Percentiles rank a stretch among this genome's conserved stretches.
These are phyloP conservation scores for Talaromyces atroroseus DNA, from an alignment of 2,329 filamentous ascomycete species.

Conservation along the genomic window DNA sequence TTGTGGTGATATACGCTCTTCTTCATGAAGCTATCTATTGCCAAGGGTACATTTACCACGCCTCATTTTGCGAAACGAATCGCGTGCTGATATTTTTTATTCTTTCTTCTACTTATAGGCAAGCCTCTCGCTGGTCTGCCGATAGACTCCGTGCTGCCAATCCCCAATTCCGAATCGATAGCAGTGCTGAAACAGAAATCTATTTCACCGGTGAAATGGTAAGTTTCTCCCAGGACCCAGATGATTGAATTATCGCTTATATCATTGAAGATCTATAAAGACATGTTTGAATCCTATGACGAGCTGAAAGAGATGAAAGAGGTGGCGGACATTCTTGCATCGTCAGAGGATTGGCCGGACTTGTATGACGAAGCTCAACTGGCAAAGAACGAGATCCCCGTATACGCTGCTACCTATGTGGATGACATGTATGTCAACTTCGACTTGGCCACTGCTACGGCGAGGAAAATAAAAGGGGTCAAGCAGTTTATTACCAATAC, in stretches of 20 bases:
- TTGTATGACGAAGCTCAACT: constrained; percentile 73
- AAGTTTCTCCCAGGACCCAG: constrained; percentile 8
- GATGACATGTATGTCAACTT: constrained; percentile 94
- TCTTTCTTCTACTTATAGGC: constrained; percentile 20
- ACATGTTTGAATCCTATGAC: constrained; percentile 74
- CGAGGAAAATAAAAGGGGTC: constrained; percentile 65
- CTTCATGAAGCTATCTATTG: constrained; percentile 88
- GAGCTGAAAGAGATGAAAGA: constrained; percentile 66
- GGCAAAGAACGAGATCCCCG: constrained; percentile 70
- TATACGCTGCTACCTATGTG: constrained; percentile 76
- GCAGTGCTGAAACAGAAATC: constrained; percentile 47
- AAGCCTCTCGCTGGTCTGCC: constrained; percentile 69
- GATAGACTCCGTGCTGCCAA: constrained; percentile 36
- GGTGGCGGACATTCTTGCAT: constrained; percentile 66
- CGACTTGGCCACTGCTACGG: constrained; percentile 67
- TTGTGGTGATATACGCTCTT: constrained; percentile 74
- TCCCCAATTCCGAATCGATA: constrained; percentile 44
- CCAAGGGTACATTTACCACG: constrained; percentile 47
- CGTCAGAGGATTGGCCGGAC: constrained; percentile 62
- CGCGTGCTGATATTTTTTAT: not conserved
- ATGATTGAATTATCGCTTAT: not conserved
- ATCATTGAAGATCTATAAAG: constrained; percentile 60
- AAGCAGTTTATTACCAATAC: constrained; percentile 81
- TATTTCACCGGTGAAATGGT: constrained; percentile 89
- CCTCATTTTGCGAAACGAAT: not conserved